These are phyloP conservation scores for Blastobotrys aristatus DNA, from an alignment of 1,139 yeast genomes.

Conservation along the genomic window DNA sequence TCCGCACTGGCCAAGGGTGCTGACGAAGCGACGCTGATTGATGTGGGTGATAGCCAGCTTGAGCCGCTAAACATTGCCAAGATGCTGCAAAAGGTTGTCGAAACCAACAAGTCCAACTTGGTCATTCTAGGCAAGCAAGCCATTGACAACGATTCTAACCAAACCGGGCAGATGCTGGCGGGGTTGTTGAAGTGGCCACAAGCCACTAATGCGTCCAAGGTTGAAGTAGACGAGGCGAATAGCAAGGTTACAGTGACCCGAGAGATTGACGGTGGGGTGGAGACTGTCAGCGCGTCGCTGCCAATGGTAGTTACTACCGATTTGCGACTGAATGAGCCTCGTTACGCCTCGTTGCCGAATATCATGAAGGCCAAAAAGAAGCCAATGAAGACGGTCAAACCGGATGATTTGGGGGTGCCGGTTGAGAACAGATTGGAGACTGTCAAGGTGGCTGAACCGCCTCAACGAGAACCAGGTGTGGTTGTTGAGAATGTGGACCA, in stretches of 20 bases:
- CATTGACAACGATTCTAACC: conserved; percentile 90
- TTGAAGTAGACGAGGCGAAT: conserved; percentile 54
- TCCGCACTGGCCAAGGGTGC: conserved; percentile 94
- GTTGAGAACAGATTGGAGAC: conserved; percentile 60
- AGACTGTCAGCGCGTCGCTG: conserved; percentile 67
- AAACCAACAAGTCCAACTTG: conserved; percentile 65
- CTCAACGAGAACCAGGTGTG: conserved; percentile 73
- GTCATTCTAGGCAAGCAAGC: conserved; percentile 93
- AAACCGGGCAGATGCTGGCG: conserved; percentile 97
- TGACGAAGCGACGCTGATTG: conserved; percentile 77
- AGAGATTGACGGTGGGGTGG: conserved; percentile 94
- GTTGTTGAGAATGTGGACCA: conserved; percentile 80
- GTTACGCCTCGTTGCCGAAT: conserved; percentile 90
- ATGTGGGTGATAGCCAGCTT: conserved; percentile 60
- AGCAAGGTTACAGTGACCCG: conserved; percentile 70
- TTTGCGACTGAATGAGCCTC: conserved; percentile 86
- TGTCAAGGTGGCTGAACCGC: conserved; percentile 78
- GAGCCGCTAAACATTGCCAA: conserved; percentile 95
- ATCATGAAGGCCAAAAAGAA: conserved; percentile 98
- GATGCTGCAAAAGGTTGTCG: conserved; percentile 67
- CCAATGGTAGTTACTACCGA: conserved; percentile 91
- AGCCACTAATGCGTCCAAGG: conserved; percentile 93
- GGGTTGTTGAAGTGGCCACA: conserved; percentile 96
- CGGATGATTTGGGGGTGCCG: conserved; percentile 69
- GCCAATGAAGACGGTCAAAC: conserved; percentile 69